Evolutionary conservation across 2,329 filamentous ascomycete species (phyloP).

Genomic region (Cladorrhinum sp.): DNA sequence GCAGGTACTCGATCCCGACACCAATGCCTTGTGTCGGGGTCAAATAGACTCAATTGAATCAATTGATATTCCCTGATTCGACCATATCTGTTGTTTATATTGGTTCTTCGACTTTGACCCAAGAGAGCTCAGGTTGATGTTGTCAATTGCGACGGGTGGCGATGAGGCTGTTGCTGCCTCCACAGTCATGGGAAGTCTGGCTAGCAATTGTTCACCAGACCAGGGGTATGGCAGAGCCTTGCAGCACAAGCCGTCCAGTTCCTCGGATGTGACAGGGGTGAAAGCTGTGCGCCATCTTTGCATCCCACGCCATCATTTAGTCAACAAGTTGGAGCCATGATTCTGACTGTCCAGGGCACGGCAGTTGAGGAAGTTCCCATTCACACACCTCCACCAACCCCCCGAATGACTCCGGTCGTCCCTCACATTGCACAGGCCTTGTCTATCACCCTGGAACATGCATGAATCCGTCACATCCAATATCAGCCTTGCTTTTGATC

Average conservation of each 20-base stretch:
- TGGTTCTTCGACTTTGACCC: too few species aligned
- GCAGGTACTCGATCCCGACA: constrained; percentile 2
- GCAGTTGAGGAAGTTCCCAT: constrained; percentile 5
- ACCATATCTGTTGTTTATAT: background rate
- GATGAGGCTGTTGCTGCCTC: constrained; percentile 19
- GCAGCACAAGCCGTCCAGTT: constrained; percentile 20
- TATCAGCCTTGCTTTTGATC: constrained; percentile 21
- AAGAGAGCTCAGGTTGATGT: too few species aligned
- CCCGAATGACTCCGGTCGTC: background rate
- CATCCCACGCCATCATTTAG: background rate
- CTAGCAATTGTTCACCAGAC: constrained; percentile 23
- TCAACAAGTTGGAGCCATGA: too few species aligned
- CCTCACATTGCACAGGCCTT: constrained; percentile 19
- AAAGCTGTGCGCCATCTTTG: background rate
- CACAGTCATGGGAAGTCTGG: background rate
- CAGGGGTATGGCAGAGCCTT: constrained; percentile 23
- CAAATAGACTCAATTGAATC: constrained; percentile 2
- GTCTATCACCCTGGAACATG: background rate
- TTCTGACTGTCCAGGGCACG: constrained; percentile 9
- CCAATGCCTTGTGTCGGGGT: constrained; percentile 15
- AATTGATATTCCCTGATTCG: constrained; percentile 11
- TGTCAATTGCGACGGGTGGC: background rate
- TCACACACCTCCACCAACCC: background rate
- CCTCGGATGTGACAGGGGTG: constrained; percentile 7
- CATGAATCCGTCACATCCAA: constrained; percentile 1